Percentiles rank a stretch among this genome's conserved stretches.
Evolutionary conservation across 2,329 filamentous ascomycete species (phyloP).

Genomic region (Clarireedia monteithiana): DNA sequence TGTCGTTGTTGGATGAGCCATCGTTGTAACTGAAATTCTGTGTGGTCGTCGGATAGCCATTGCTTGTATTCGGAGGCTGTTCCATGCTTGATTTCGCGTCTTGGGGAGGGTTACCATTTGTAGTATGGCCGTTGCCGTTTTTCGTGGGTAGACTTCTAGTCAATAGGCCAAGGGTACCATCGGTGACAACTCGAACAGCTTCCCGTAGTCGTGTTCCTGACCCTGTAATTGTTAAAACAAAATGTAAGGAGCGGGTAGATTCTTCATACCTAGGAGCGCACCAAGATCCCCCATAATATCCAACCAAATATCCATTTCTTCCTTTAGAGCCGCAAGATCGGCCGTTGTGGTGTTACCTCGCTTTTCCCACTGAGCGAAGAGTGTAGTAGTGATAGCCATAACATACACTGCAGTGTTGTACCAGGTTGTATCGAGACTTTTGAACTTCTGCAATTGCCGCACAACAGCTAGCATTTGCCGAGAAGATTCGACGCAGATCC

Average conservation of each 20-base stretch:
- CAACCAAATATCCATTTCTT: conserved; percentile 64
- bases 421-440: conserved; percentile 71
- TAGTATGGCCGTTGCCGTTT: conserved; percentile 28
- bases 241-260: neutral
- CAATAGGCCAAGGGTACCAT: conserved; percentile 39
- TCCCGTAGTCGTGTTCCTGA: conserved; percentile 40
- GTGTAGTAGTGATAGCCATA: conserved; percentile 63
- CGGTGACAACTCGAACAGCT: conserved; percentile 40
- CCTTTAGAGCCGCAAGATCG: conserved; percentile 52
- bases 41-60: conserved; percentile 1
- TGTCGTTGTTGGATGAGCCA: conserved; percentile 9
- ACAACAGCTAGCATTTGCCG: conserved; percentile 55
- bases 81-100: conserved; percentile 9
- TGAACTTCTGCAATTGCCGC: conserved; percentile 51
- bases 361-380: conserved; percentile 63
- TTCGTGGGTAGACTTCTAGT: conserved; percentile 34
- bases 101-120: neutral
- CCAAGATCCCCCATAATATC: conserved; percentile 60
- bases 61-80: conserved; percentile 1
- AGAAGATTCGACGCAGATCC: conserved; percentile 58
- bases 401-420: conserved; percentile 66
- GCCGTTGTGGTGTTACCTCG: conserved; percentile 49
- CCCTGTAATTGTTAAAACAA: conserved; percentile 27
- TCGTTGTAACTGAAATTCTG: conserved; percentile 13
- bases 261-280: conserved; percentile 52